Evolutionary conservation across 129 eudicot species (phyloP), one percentile per base, ranked within the genome.

Genomic region (Saposhnikovia divaricata): DNA sequence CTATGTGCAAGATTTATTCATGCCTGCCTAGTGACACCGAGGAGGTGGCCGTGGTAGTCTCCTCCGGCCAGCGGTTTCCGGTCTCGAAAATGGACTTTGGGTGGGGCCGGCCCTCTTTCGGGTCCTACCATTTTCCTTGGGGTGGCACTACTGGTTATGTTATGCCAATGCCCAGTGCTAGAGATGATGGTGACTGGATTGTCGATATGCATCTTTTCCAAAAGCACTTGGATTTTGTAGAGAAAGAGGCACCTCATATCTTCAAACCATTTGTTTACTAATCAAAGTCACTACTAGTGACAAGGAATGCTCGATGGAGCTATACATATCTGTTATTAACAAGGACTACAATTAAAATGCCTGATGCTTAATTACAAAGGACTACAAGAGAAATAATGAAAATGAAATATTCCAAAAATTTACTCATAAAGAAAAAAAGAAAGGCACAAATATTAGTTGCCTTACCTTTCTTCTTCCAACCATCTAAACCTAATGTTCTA

Each of bases 71-170:
- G 25, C 85, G 92, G 9, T 93, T 93, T 77, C 92, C 96, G 25
- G 89, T 89, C 0, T 69, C 59, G 31, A 69, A 79, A 5, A 19
- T 93, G 68, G 88, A 93, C 45, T 93, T 93, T 45, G 98, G 98
- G 77, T 93, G 91, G 92, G 96, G 98, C 0, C 50, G 43, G 83
- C 91, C 93, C 21, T 48, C 25, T 10, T 90, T 93, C 63, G 93
- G 96, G 80, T 93, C 98, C 76, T 90, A 93, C 81, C 87, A 86
- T 81, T 93, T 93, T 31, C 96, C 96, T 0, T 91, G 96, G 96
- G 93, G 92, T 0, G 96, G 98, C 6, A 80, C 86, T 71, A 72
- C 89, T 5, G 98, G 98, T 34, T 93, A 87, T 38, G 93, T 93
- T 9, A 91, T 91, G 98, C 96, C 96, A 4, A 85, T 93, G 96